phyloP scores from a whole-genome alignment of 2,329 filamentous ascomycete genomes.

The Alternaria angustiovoidea region DNA sequence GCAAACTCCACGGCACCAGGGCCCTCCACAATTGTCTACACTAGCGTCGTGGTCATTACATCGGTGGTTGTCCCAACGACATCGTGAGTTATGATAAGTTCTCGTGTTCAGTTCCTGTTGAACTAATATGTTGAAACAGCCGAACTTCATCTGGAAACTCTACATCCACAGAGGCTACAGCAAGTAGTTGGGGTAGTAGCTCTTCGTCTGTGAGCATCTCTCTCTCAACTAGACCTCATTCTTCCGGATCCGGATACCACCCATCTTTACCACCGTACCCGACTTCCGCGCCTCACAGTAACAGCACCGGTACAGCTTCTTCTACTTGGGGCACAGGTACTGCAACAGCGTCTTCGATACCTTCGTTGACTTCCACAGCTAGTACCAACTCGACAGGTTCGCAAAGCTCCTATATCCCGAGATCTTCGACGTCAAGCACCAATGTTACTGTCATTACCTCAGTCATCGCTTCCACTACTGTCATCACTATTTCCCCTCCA shows the following conservation, averaged over 20 bases:
- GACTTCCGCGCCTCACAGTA: constrained; percentile 21
- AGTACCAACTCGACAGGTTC: constrained; percentile 1
- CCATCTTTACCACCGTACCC: constrained; percentile 1
- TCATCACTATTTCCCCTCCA: constrained; percentile 1
- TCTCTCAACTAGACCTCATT: constrained; percentile 14
- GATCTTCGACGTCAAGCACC: background rate
- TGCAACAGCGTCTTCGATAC: background rate
- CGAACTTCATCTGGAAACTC: background rate
- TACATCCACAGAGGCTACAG: constrained; percentile 30
- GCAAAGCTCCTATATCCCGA: background rate
- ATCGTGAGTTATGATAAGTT: constrained; percentile 19
- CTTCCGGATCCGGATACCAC: constrained; percentile 15
- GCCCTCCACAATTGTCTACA: constrained; percentile 10
- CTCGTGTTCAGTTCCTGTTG: background rate
- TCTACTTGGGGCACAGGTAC: constrained; percentile 17
- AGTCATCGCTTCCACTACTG: background rate
- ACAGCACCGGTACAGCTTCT: constrained; percentile 10
- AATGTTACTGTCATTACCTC: constrained; percentile 9
- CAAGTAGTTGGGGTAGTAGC: constrained; percentile 26
- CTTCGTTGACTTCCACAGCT: constrained; percentile 1
- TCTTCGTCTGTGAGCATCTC: constrained; percentile 15
- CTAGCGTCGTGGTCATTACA: constrained; percentile 16
- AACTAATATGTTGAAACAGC: constrained; percentile 15
- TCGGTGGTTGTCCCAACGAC: constrained; percentile 8
- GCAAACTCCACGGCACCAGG: constrained; percentile 1